These are phyloP conservation scores for Penicillium desertorum DNA, from an alignment of 495 filamentous ascomycete genomes.

Conservation along the genomic window DNA sequence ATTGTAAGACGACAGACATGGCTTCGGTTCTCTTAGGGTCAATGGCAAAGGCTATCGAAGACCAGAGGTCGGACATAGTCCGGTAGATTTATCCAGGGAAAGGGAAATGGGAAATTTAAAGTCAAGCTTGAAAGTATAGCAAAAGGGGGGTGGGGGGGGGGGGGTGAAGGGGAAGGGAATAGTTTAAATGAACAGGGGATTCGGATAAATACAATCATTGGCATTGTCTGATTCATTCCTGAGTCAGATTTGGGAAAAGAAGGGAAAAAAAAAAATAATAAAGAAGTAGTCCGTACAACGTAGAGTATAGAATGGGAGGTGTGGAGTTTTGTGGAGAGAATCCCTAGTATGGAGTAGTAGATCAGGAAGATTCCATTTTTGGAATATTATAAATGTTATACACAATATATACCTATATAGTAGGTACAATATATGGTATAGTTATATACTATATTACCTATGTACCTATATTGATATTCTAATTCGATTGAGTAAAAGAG, in stretches of 20 bases:
- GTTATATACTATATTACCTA: no score
- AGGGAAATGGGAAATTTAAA: no score
- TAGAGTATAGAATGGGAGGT: constrained; percentile 38
- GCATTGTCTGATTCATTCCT: not conserved
- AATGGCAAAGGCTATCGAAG: constrained; percentile 36
- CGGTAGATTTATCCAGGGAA: constrained; percentile 3
- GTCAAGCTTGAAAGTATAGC: not conserved
- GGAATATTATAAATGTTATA: no score
- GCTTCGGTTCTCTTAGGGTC: constrained; percentile 33
- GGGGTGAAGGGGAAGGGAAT: not conserved
- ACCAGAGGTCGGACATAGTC: constrained; percentile 44
- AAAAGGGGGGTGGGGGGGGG: no score
- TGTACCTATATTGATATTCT: no score
- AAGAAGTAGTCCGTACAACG: no score
- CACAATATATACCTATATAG: no score
- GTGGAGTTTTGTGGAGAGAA: not conserved
- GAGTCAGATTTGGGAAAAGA: not conserved
- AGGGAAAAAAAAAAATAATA: not conserved
- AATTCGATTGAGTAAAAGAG: no score
- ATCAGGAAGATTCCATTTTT: not conserved
- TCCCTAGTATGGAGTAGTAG: constrained; percentile 12
- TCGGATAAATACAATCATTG: no score
- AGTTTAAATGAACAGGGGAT: constrained; percentile 1
- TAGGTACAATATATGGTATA: no score
- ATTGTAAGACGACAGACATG: constrained; percentile 46